Evolutionary conservation across 495 filamentous ascomycete genomes (phyloP), one percentile per base, ranked within the genome.

Genomic region (Lasiosphaeria hispida): DNA sequence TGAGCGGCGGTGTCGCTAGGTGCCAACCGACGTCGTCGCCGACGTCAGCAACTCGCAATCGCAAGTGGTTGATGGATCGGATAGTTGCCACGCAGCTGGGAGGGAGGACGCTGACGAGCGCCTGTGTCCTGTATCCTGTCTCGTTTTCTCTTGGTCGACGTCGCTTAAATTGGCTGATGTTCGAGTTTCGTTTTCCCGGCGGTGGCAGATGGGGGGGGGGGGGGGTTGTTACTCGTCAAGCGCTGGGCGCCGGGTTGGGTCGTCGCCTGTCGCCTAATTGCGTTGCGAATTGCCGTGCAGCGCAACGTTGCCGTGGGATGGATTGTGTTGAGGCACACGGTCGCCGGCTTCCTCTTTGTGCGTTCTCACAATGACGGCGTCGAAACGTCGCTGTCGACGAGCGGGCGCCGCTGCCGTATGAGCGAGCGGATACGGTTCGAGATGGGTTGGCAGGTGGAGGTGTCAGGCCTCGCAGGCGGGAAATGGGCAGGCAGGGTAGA

Each of bases 181-280:
- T 41, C 17, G 43, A 35, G 35, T 40, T 34, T 51, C 19, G 47
- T 51, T 52, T 53, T 45, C 48, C 58, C 44, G 44, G 44, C 43
- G 1, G n/a, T 55, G 42, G 37, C 38, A 9, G 35, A 35, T 30
- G 36, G 55, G 8, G 37, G 50, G 39, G 13, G 13, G 56, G 43
- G n/a, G 14, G 33, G 47, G 7, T 30, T 55, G 23, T 18, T 45
- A 17, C 39, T 30, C 53, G 10, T 48, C 36, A 36, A 45, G 10
- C 47, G 38, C 48, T 59, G 57, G 14, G 35, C 23, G 53, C 45
- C 45, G 54, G 15, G 41, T 17, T 33, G 48, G 53, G 51, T 58
- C 41, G 56, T 57, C 60, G 62, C 56, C 63, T 68, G 57, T 61
- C 55, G 48, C 53, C 52, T 47, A 64, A 60, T 63, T 60, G 54